Evolutionary conservation across 192 early-diverging fungal genomes (phyloP), one percentile per base, ranked within the genome.

Genomic region (Pilaira anomala): DNA sequence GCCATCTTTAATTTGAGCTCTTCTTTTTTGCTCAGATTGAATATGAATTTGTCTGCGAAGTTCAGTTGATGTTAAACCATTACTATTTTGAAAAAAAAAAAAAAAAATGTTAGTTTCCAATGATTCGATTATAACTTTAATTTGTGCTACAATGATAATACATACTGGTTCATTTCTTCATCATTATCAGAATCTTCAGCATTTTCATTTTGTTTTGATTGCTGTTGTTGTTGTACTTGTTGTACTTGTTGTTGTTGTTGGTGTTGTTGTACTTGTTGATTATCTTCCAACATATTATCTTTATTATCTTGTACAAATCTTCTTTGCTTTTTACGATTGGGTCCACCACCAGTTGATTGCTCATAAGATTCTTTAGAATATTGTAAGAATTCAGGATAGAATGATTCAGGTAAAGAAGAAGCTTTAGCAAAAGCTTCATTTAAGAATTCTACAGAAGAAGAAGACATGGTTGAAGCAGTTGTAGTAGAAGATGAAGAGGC

Each of bases 1-100:
- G 14, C 73, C 73, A 14, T 67, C 63, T 50, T 75, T 75, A 41
- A 75, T 75, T 48, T 75, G 68, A 8, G 73, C 73, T 41, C 68
- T 48, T 52, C 69, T 69, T 50, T 71, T 75, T 48, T 75, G 73
- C 21, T 70, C 68, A 22, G 62, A 63, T 48, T 76, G 74, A 22
- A 76, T 71, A 42, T 76, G 74, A 25, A 75, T 66, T 62, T 67
- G 74, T 26, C 68, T 65, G 3, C 74, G 72, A 41, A 70, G 28
- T 25, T 74, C 70, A 40, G 53, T 48, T 18, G 58, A 51, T 42
- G 48, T 62, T 40, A 70, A 25, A 44, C 60, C 60, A 48, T 50
- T 26, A 40, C 39, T 63, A 29, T 19, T 19, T 39, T n/a, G 5
- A 51, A 61, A 8, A 48, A 11, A 48, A 57, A 14, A 36, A 36